phyloP scores from a whole-genome alignment of 768 basidiomycete species.

The Rhizopogon vinicolor region DNA sequence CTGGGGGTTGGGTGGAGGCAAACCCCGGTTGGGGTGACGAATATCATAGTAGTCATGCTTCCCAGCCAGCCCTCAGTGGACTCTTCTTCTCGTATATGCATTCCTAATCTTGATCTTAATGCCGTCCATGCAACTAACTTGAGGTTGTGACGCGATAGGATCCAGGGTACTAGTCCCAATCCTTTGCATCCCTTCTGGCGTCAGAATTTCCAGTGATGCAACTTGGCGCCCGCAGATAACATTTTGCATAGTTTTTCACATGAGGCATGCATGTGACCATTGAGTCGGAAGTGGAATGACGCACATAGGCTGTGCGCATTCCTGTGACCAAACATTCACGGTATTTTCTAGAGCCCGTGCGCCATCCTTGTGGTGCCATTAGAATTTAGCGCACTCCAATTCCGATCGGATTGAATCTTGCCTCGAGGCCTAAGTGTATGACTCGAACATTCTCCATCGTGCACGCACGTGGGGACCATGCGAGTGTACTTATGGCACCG shows the following conservation, averaged over 20 bases:
- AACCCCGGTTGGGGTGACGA: not conserved
- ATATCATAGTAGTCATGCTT: not conserved
- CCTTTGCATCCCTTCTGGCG: not conserved
- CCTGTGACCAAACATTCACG: not conserved
- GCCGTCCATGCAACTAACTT: too few species aligned
- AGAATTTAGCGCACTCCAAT: not conserved
- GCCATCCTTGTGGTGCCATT: not conserved
- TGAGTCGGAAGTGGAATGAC: not conserved
- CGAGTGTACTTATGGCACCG: not conserved
- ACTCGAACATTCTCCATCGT: too few species aligned
- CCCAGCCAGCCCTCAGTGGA: not conserved
- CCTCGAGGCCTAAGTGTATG: not conserved
- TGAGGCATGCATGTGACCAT: not conserved
- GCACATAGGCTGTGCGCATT: not conserved
- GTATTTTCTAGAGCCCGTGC: not conserved
- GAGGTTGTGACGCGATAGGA: not conserved
- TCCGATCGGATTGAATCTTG: not conserved
- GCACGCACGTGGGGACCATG: too few species aligned
- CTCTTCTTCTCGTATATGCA: not conserved
- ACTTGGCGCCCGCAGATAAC: too few species aligned
- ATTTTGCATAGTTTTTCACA: not conserved
- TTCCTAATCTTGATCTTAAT: not conserved
- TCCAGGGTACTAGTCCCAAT: not conserved
- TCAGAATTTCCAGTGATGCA: not conserved
- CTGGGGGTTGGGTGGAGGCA: not conserved